These are phyloP conservation scores for Colletotrichum camelliae DNA, from an alignment of 2,329 filamentous ascomycete genomes.

Conservation along the genomic window DNA sequence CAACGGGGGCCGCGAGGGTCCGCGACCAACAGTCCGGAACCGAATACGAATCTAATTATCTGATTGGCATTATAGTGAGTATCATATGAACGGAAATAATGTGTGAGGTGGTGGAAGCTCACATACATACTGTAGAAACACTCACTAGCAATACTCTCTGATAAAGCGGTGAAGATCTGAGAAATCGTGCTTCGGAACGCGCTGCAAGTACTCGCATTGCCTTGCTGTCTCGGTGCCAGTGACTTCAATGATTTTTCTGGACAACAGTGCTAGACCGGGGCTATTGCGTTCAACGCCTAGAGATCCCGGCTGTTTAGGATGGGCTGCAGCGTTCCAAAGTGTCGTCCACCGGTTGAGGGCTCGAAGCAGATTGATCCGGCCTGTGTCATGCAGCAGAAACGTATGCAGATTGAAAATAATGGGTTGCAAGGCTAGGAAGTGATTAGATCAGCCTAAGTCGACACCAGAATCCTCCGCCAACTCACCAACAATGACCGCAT, in stretches of 20 bases:
- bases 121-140: background rate
- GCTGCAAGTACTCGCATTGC: background rate
- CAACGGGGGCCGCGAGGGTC: background rate
- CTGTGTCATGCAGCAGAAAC: background rate
- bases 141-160: background rate
- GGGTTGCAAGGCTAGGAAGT: background rate
- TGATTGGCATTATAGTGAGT: background rate
- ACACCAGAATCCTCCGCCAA: rapidly evolving
- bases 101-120: too few relatives aligned
- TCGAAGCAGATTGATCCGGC: background rate
- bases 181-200: background rate
- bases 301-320: background rate
- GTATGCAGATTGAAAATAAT: background rate
- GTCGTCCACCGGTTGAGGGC: background rate
- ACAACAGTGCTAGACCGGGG: background rate
- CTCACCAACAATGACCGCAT: background rate
- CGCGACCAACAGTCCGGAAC: background rate
- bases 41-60: background rate
- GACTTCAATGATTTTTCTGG: background rate
- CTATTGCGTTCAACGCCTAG: background rate
- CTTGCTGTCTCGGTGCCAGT: rapidly evolving
- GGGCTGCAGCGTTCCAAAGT: background rate
- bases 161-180: background rate
- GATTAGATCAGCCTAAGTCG: rapidly evolving
- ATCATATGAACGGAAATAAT: rapidly evolving